These are phyloP conservation scores for Massariosphaeria phaeospora DNA, from an alignment of 495 filamentous ascomycete species.

Conservation along the genomic window DNA sequence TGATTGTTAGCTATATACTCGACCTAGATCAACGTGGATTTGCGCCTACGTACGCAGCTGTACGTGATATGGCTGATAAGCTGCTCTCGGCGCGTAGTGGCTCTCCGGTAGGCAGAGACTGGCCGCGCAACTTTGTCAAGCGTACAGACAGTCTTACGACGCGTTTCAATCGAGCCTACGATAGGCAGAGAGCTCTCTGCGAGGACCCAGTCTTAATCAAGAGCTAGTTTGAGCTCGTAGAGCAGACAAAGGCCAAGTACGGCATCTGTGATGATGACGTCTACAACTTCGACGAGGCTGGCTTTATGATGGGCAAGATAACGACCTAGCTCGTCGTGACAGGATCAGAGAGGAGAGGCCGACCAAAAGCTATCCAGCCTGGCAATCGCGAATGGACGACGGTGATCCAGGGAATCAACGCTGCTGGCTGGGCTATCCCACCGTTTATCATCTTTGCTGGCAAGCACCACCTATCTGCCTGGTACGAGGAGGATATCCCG, in stretches of 20 bases:
- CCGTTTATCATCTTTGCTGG: constrained; percentile 22
- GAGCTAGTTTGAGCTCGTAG: constrained; percentile 40
- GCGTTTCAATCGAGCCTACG: constrained; percentile 35
- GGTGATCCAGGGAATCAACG: constrained; percentile 39
- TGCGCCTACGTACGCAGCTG: constrained; percentile 8
- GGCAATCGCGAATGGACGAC: constrained; percentile 43
- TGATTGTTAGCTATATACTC: constrained; percentile 22
- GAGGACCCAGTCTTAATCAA: constrained; percentile 40
- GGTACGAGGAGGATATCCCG: constrained; percentile 26
- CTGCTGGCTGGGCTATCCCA: constrained; percentile 11
- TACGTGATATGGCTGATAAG: constrained; percentile 25
- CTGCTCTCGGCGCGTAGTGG: constrained; percentile 22
- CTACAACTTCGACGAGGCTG: constrained; percentile 47
- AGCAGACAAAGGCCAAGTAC: constrained; percentile 38
- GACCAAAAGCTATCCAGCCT: constrained; percentile 34
- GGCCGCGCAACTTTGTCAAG: constrained; percentile 31
- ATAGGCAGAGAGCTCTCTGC: constrained; percentile 40
- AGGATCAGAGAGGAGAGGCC: constrained; percentile 21
- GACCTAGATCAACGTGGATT: constrained; percentile 21
- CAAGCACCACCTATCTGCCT: constrained; percentile 24
- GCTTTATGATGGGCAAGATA: constrained; percentile 40
- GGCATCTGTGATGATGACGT: constrained; percentile 42
- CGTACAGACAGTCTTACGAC: constrained; percentile 36
- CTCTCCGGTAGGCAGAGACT: constrained; percentile 13
- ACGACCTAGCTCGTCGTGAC: constrained; percentile 9